Evolutionary conservation across 352 stramenopile genomes (phyloP).

Genomic region (Elongisporangium senticosum): DNA sequence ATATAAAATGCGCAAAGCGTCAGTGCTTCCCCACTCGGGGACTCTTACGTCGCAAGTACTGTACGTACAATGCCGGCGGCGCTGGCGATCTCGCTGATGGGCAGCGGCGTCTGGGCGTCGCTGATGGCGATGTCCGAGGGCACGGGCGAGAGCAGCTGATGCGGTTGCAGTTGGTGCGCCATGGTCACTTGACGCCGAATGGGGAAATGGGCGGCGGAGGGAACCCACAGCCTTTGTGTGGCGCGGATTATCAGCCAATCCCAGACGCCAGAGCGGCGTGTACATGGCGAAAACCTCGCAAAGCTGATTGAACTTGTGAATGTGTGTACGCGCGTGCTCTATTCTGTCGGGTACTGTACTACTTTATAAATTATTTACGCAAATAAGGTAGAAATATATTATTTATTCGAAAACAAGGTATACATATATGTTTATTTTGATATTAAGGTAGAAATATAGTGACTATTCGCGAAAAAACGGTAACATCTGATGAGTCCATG

Average conservation of each 20-base stretch:
- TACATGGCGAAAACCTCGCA: neutral
- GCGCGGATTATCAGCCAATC: neutral
- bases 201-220: neutral
- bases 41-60: neutral
- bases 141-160: constrained; percentile 62
- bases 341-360: neutral
- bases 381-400: neutral
- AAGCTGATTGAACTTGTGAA: neutral
- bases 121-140: constrained; percentile 81
- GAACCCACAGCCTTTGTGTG: neutral
- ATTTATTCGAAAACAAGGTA: no score
- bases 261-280: neutral
- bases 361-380: no score
- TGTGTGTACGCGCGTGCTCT: neutral
- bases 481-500: neutral
- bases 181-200: constrained; percentile 15
- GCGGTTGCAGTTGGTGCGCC: constrained; percentile 42
- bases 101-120: constrained; percentile 61
- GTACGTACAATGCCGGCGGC: constrained; percentile 59
- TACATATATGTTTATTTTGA: no score
- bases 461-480: neutral
- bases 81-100: constrained; percentile 58
- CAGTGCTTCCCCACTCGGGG: no score
- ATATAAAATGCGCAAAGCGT: constrained; percentile 8
- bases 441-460: neutral